Conservation (phyloP, 208 protist species). For the Crithidia acanthocephali region DNA sequence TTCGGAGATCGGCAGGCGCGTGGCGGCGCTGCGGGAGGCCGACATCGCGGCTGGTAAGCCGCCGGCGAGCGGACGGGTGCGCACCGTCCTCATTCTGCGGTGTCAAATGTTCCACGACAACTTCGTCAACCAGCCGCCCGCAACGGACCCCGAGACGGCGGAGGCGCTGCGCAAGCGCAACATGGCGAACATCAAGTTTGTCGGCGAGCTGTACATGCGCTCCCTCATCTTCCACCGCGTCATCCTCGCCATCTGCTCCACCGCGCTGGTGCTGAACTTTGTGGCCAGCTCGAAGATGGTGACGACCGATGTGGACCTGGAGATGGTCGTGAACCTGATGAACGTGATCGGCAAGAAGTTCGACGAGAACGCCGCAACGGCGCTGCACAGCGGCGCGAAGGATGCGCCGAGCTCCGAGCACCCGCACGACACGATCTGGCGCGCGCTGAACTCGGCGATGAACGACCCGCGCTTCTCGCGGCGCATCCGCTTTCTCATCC, state of each 20-base stretch:
- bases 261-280: slow-evolving; percentile 41
- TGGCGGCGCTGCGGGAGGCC: slow-evolving; percentile 23
- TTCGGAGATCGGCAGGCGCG: slow-evolving; percentile 38
- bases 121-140: slow-evolving; percentile 45
- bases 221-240: slow-evolving; percentile 70
- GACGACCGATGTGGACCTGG: slow-evolving; percentile 74
- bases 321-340: slow-evolving; percentile 83
- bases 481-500: slow-evolving; percentile 85
- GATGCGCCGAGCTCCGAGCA: slow-evolving; percentile 22
- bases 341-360: slow-evolving; percentile 85
- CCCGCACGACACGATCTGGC: slow-evolving; percentile 55
- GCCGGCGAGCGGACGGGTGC: slow-evolving; percentile 45
- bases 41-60: slow-evolving; percentile 28
- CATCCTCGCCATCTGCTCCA: slow-evolving; percentile 60
- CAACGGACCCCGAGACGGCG: slow-evolving; percentile 52
- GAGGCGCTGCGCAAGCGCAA: slow-evolving; percentile 82
- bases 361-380: slow-evolving; percentile 50
- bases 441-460: slow-evolving; percentile 47
- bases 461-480: slow-evolving; percentile 65
- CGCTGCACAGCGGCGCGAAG: slow-evolving; percentile 25
- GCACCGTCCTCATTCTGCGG: slow-evolving; percentile 45
- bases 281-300: slow-evolving; percentile 37
- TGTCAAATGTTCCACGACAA: slow-evolving; percentile 67
- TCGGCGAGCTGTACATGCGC: slow-evolving; percentile 87
- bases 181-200: slow-evolving; percentile 93